Percentiles rank a stretch among this genome's conserved stretches.
phyloP scores from a whole-genome alignment of 2,329 filamentous ascomycete genomes.

The Arthroderma uncinatum region DNA sequence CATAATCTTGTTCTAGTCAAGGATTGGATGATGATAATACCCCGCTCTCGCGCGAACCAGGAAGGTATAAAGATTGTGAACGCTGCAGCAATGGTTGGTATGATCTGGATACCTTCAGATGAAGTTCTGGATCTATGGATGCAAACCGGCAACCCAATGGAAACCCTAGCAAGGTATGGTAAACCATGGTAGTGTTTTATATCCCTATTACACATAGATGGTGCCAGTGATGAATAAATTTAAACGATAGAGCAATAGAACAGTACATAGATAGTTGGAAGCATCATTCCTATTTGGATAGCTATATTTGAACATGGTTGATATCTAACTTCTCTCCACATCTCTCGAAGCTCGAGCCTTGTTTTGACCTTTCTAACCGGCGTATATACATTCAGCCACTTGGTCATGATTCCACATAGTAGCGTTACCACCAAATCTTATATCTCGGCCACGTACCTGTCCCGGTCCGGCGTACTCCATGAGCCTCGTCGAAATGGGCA shows the following conservation, averaged over 20 bases:
- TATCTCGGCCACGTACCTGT: no score
- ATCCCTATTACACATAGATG: not conserved
- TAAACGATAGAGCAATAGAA: not conserved
- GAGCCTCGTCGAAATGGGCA: no score
- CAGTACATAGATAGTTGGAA: not conserved
- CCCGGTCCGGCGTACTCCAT: no score
- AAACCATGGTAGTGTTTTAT: conserved; percentile 9
- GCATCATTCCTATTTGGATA: no score
- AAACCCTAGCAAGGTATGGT: conserved; percentile 30
- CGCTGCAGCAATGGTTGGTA: conserved; percentile 36
- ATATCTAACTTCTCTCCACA: no score
- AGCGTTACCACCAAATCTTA: no score
- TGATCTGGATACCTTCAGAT: conserved; percentile 21
- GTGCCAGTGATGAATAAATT: not conserved
- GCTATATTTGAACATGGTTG: no score
- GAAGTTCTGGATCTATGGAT: conserved; percentile 30
- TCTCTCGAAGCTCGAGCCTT: no score
- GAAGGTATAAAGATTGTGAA: conserved; percentile 15
- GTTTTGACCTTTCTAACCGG: no score
- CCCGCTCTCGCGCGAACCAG: conserved; percentile 28
- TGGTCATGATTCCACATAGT: no score
- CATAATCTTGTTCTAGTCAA: conserved; percentile 39
- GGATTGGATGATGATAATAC: conserved; percentile 38
- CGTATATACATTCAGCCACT: no score
- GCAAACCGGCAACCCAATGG: conserved; percentile 22